phyloP scores from a whole-genome alignment of 257 asterid species.

The Striga asiatica region DNA sequence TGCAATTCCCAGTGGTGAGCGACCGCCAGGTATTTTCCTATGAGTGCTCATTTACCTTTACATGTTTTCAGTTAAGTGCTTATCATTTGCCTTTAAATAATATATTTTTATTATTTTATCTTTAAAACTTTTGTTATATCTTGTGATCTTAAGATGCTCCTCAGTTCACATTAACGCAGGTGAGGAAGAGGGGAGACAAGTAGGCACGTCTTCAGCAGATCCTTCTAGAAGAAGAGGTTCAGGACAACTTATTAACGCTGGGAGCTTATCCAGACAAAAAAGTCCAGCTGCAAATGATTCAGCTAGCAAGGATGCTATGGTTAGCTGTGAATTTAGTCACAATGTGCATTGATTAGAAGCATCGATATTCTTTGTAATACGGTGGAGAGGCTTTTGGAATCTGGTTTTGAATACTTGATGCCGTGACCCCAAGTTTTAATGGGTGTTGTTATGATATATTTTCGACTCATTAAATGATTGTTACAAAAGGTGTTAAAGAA shows the following conservation, averaged over 20 bases:
- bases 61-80: not conserved
- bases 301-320: slow-evolving; percentile 75
- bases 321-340: slow-evolving; percentile 25
- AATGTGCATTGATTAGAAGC: not conserved
- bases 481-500: too few species aligned
- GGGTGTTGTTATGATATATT: too few species aligned
- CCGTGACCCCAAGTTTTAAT: too few species aligned
- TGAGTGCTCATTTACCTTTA: not conserved
- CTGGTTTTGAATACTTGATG: too few species aligned
- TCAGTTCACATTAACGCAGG: slow-evolving; percentile 30
- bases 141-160: slow-evolving; percentile 9
- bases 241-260: slow-evolving; percentile 47
- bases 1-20: slow-evolving; percentile 58
- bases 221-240: slow-evolving; percentile 57
- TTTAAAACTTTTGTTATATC: not conserved
- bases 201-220: slow-evolving; percentile 58
- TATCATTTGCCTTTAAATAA: not conserved
- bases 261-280: slow-evolving; percentile 52
- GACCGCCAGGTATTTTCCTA: slow-evolving; percentile 43
- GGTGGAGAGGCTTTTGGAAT: too few species aligned
- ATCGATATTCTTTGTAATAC: too few species aligned
- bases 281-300: slow-evolving; percentile 68
- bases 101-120: not conserved
- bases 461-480: too few species aligned
- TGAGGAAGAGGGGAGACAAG: slow-evolving; percentile 71